Evolutionary conservation across 148 eudicot species (phyloP).

Genomic region (Camellia japonica): DNA sequence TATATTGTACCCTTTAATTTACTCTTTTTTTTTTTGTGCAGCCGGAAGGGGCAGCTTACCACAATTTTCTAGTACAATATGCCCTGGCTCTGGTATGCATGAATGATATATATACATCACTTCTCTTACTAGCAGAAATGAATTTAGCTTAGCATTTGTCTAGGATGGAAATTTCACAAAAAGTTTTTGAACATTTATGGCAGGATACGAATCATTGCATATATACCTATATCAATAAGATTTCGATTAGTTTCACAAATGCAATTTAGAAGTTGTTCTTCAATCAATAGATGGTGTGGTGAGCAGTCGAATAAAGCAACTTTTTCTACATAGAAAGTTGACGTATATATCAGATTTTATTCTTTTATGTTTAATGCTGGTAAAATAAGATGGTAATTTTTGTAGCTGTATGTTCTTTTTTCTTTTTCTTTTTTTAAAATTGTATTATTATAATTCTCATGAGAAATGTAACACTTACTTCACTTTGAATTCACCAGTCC

Average conservation of each 20-base stretch:
- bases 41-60: slow-evolving; percentile 95
- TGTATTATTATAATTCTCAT: no score
- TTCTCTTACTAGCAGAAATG: background rate
- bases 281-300: no score
- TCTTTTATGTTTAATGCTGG: no score
- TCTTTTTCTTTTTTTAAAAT: no score
- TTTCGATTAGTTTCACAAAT: background rate
- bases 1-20: background rate
- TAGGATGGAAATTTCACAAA: background rate
- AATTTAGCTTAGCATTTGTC: background rate
- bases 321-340: no score
- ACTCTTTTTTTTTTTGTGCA: slow-evolving; percentile 31
- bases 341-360: no score
- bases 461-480: no score
- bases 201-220: background rate
- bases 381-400: no score
- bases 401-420: no score
- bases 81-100: slow-evolving; percentile 87
- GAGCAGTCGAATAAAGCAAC: no score
- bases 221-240: background rate
- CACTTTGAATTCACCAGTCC: no score
- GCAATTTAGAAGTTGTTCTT: background rate
- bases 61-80: slow-evolving; percentile 78
- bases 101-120: background rate
- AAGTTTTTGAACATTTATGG: background rate